These are phyloP conservation scores for Cladosporium velox DNA, from an alignment of 2,329 filamentous ascomycete species.

Conservation along the genomic window DNA sequence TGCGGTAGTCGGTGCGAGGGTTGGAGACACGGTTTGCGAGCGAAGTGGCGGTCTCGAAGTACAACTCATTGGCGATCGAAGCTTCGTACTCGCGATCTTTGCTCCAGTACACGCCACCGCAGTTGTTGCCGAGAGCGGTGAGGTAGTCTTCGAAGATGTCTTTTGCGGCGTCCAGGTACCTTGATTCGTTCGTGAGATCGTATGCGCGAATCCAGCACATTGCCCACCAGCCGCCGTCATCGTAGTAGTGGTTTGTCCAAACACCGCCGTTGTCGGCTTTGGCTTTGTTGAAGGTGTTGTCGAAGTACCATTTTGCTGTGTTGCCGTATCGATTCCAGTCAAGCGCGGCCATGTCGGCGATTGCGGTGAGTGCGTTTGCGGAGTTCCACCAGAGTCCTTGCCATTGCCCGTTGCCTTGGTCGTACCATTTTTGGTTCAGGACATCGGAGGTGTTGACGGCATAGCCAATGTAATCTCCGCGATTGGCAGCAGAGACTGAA, in stretches of 20 bases:
- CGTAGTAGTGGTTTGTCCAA: conserved; percentile 51
- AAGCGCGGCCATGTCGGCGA: conserved; percentile 56
- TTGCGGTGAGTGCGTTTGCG: conserved; percentile 64
- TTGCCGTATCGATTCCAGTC: conserved; percentile 36
- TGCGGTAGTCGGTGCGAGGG: conserved; percentile 43
- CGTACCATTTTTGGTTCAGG: conserved; percentile 24
- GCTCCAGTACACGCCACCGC: conserved; percentile 50
- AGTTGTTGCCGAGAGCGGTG: conserved; percentile 42
- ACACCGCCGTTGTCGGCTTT: conserved; percentile 25
- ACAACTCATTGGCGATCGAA: conserved; percentile 59
- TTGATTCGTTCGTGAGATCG: conserved; percentile 48
- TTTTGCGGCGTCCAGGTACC: conserved; percentile 50
- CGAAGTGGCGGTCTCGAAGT: conserved; percentile 54
- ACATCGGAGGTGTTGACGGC: conserved; percentile 23
- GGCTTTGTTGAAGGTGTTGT: conserved; percentile 43
- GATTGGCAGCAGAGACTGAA: conserved; percentile 18
- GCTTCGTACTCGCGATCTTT: conserved; percentile 47
- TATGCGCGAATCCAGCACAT: conserved; percentile 56
- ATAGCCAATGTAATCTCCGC: conserved; percentile 16
- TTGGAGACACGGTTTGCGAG: conserved; percentile 52
- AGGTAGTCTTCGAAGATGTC: conserved; percentile 50
- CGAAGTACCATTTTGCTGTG: conserved; percentile 44
- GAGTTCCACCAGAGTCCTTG: conserved; percentile 73
- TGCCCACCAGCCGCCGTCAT: conserved; percentile 57
- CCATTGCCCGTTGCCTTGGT: conserved; percentile 54